phyloP scores from a whole-genome alignment of 148 eudicot genomes.

The Vaccinium darrowii region DNA sequence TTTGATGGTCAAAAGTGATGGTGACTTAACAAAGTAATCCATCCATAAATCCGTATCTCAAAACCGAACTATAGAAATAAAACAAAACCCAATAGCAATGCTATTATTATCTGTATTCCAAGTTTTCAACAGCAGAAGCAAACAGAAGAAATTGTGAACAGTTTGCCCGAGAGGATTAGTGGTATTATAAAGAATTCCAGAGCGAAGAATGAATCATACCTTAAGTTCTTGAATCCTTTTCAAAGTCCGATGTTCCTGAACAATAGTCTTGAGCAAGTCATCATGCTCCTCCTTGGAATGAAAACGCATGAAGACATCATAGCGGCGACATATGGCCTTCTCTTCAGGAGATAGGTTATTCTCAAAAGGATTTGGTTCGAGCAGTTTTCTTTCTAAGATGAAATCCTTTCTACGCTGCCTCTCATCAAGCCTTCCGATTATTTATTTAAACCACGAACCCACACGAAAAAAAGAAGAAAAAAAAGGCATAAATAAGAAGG shows the following conservation, averaged over 20 bases:
- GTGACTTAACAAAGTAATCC: not conserved
- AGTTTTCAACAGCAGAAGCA: not conserved
- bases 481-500: not conserved
- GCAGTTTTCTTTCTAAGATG: constrained; percentile 71
- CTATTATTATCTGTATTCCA: not conserved
- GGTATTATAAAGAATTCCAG: not conserved
- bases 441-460: constrained; percentile 7
- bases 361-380: constrained; percentile 74
- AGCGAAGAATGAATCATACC: constrained; percentile 34
- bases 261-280: constrained; percentile 57
- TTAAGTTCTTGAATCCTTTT: constrained; percentile 68
- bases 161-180: not conserved
- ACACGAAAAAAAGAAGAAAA: not conserved
- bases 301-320: constrained; percentile 78
- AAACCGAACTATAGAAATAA: not conserved
- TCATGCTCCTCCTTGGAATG: constrained; percentile 82
- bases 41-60: not conserved
- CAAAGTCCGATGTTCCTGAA: constrained; percentile 65
- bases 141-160: not conserved
- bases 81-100: not conserved
- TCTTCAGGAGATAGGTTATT: constrained; percentile 64
- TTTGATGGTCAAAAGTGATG: not conserved
- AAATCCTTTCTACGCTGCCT: constrained; percentile 86
- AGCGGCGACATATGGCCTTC: constrained; percentile 67
- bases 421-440: constrained; percentile 70